Conservation (phyloP, 495 filamentous ascomycete species). For the Penicillium flavigenum region DNA sequence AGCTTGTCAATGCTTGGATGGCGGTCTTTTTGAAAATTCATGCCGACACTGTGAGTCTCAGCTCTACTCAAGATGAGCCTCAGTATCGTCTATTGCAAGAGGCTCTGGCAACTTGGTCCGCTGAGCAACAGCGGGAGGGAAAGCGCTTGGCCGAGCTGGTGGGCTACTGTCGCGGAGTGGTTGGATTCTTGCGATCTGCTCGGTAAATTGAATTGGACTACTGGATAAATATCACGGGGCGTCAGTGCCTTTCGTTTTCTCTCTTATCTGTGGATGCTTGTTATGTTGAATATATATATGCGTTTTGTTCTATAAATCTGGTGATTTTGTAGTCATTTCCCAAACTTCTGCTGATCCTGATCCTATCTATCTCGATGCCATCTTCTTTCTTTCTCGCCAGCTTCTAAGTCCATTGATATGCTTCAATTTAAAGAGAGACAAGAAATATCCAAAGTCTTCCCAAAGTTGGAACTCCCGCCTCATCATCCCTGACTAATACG, state of each 20-base stretch:
- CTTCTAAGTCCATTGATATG: background rate
- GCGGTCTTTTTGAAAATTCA: slow-evolving; percentile 82
- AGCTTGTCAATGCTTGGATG: slow-evolving; percentile 96
- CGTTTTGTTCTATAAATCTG: background rate
- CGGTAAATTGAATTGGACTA: slow-evolving; percentile 24
- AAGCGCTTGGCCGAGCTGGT: slow-evolving; percentile 71
- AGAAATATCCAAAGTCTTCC: background rate
- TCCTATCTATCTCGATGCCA: background rate
- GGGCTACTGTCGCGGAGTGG: slow-evolving; percentile 83
- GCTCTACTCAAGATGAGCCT: slow-evolving; percentile 43
- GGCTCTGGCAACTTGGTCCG: slow-evolving; percentile 62
- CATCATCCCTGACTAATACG: slow-evolving; percentile 1
- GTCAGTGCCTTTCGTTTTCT: background rate
- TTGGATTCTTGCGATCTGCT: slow-evolving; percentile 78
- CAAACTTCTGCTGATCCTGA: background rate
- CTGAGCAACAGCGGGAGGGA: slow-evolving; percentile 64
- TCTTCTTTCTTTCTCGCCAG: background rate
- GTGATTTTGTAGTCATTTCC: background rate
- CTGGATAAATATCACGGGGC: background rate
- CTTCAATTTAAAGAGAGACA: background rate
- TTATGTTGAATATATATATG: slow-evolving; percentile 3
- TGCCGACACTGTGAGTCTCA: slow-evolving; percentile 53
- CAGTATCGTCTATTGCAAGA: slow-evolving; percentile 44
- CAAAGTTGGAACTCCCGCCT: background rate
- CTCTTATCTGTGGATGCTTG: background rate